A percentile compares a stretch with the other conserved stretches of the same genome.
Evolutionary conservation across 164 flowering plant genomes (phyloP).

Genomic region (Echeveria elegans): DNA sequence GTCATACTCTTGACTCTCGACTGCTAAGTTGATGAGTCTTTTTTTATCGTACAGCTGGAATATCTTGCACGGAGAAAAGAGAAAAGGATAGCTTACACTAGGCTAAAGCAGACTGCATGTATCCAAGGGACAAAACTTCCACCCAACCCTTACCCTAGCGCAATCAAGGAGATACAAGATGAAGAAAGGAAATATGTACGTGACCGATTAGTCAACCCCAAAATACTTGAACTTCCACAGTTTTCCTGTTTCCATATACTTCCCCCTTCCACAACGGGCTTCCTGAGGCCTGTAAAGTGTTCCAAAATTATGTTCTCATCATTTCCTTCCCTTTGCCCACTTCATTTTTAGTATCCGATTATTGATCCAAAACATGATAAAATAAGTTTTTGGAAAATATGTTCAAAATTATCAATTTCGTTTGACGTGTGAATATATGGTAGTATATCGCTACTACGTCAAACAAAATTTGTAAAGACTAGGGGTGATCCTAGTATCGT

Average conservation of each 20-base stretch:
- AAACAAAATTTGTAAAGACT: too few species aligned
- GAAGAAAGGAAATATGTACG: slow-evolving; percentile 59
- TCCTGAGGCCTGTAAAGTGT: too few species aligned
- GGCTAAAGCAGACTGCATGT: slow-evolving; percentile 62
- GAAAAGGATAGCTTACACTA: slow-evolving; percentile 63
- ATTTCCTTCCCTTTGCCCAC: too few species aligned
- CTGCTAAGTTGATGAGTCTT: too few species aligned
- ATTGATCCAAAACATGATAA: too few species aligned
- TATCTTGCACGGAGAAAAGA: slow-evolving; percentile 65
- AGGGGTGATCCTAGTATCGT: too few species aligned
- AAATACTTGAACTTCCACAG: slow-evolving; percentile 19
- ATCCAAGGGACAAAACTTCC: slow-evolving; percentile 72
- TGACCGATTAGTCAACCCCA: slow-evolving; percentile 49
- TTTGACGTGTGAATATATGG: too few species aligned
- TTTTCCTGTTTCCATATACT: not conserved
- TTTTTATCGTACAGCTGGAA: slow-evolving; percentile 82
- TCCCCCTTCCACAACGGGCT: not conserved
- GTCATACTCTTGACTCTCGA: not conserved
- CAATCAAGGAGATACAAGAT: slow-evolving; percentile 69
- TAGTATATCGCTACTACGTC: too few species aligned
- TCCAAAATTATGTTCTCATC: too few species aligned
- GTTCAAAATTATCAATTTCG: too few species aligned
- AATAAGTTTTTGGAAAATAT: too few species aligned
- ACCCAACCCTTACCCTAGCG: slow-evolving; percentile 80
- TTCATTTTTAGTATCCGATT: too few species aligned